A percentile compares a stretch with the other conserved stretches of the same genome.
These are phyloP conservation scores for Backusella sp. DNA, from an alignment of 192 early-diverging fungal species.

Conservation along the genomic window DNA sequence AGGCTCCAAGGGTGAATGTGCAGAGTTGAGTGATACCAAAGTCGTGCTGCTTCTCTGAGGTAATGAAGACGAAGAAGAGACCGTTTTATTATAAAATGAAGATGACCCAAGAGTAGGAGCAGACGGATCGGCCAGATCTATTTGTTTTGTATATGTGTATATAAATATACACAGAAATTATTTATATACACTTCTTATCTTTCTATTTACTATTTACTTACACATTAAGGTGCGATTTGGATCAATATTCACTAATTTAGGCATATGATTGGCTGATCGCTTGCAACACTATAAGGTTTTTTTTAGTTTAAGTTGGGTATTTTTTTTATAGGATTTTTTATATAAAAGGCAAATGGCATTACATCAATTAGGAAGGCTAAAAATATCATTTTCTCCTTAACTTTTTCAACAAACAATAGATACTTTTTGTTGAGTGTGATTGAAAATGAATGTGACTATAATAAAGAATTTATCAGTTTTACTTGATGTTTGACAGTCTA, in stretches of 20 bases:
- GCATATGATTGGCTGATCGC: constrained; percentile 41
- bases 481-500: neutral
- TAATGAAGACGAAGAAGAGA: neutral
- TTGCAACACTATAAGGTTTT: constrained; percentile 35
- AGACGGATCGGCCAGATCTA: constrained; percentile 15
- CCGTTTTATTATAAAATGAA: neutral
- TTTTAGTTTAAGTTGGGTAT: neutral
- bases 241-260: constrained; percentile 52
- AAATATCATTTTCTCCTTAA: constrained; percentile 50
- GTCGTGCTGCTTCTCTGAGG: neutral
- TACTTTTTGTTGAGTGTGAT: constrained; percentile 52
- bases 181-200: neutral
- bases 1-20: neutral
- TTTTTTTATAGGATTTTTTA: neutral
- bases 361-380: constrained; percentile 39
- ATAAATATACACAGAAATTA: neutral
- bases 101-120: constrained; percentile 7
- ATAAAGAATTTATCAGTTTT: constrained; percentile 1
- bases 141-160: neutral
- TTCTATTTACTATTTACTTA: constrained; percentile 10
- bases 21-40: neutral
- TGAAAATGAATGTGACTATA: constrained; percentile 47
- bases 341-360: neutral
- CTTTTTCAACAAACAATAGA: constrained; percentile 47
- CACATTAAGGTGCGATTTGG: constrained; percentile 37